Evolutionary conservation across 768 basidiomycete genomes (phyloP).

Genomic region (Boletus sp.): DNA sequence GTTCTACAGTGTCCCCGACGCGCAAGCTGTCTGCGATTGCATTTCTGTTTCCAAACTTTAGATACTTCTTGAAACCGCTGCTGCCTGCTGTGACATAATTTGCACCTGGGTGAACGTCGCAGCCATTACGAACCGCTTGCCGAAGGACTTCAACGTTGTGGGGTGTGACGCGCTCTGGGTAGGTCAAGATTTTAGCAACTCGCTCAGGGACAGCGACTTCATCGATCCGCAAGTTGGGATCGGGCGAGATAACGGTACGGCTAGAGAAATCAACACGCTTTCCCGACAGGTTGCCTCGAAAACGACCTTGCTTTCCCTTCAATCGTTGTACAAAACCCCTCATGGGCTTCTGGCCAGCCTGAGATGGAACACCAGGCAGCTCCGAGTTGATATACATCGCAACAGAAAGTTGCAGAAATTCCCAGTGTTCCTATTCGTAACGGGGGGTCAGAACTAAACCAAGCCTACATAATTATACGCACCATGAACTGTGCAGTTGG

Average conservation of each 20-base stretch:
- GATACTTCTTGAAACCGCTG: slow-evolving; percentile 79
- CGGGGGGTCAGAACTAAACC: background rate
- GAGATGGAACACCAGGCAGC: slow-evolving; percentile 86
- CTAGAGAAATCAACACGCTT: slow-evolving; percentile 99
- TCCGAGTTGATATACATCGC: slow-evolving; percentile 99
- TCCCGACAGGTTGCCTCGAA: slow-evolving; percentile 96
- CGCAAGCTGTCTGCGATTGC: slow-evolving; percentile 79
- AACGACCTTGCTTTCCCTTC: slow-evolving; percentile 98
- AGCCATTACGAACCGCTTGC: slow-evolving; percentile 81
- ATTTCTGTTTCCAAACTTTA: slow-evolving; percentile 81
- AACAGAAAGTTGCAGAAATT: slow-evolving; percentile 89
- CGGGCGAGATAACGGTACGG: slow-evolving; percentile 97
- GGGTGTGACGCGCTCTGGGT: slow-evolving; percentile 90
- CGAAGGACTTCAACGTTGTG: slow-evolving; percentile 83
- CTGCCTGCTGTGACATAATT: slow-evolving; percentile 87
- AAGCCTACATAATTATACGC: background rate
- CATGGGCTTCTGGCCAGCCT: slow-evolving; percentile 89
- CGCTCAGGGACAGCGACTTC: slow-evolving; percentile 97
- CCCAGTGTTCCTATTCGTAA: slow-evolving; percentile 86
- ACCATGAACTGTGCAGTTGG: slow-evolving; percentile 91
- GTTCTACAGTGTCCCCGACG: slow-evolving; percentile 90
- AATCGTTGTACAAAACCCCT: slow-evolving; percentile 96
- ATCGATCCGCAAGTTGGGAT: slow-evolving; percentile 98
- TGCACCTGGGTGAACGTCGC: slow-evolving; percentile 91
- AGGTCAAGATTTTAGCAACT: slow-evolving; percentile 92